These are phyloP conservation scores for Backusella macrospora DNA, from an alignment of 192 early-diverging fungal genomes.

Conservation along the genomic window DNA sequence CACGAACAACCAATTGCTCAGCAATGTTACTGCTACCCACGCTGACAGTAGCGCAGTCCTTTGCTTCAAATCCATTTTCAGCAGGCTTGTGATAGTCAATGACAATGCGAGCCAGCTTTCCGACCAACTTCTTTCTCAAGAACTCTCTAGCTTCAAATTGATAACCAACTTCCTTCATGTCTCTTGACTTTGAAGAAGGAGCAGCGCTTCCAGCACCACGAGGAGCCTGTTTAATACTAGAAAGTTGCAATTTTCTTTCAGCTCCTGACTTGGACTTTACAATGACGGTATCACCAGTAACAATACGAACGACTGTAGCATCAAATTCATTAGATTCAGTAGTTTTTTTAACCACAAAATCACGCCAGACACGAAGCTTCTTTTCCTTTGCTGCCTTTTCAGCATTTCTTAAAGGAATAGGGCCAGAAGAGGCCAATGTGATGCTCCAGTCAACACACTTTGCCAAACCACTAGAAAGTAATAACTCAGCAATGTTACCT, in stretches of 20 bases:
- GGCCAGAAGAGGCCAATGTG: conserved; percentile 74
- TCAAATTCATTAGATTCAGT: conserved; percentile 55
- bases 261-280: conserved; percentile 43
- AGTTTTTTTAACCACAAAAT: conserved; percentile 53
- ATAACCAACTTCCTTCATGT: conserved; percentile 77
- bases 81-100: conserved; percentile 94
- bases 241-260: conserved; percentile 47
- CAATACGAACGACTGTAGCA: conserved; percentile 50
- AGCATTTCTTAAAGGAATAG: conserved; percentile 71
- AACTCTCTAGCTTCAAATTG: conserved; percentile 88
- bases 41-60: conserved; percentile 86
- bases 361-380: conserved; percentile 86
- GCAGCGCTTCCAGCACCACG: conserved; percentile 29
- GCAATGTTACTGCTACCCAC: conserved; percentile 63
- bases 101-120: conserved; percentile 69
- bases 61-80: conserved; percentile 79
- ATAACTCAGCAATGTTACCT: conserved; percentile 90
- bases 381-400: conserved; percentile 81
- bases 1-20: conserved; percentile 59
- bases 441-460: conserved; percentile 88
- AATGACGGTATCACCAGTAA: conserved; percentile 59
- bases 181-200: conserved; percentile 63
- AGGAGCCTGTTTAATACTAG: conserved; percentile 46
- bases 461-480: conserved; percentile 81
- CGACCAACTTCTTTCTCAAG: conserved; percentile 86